Conservation (phyloP, 805 yeast species). For the Cyberlindnera maritima region DNA sequence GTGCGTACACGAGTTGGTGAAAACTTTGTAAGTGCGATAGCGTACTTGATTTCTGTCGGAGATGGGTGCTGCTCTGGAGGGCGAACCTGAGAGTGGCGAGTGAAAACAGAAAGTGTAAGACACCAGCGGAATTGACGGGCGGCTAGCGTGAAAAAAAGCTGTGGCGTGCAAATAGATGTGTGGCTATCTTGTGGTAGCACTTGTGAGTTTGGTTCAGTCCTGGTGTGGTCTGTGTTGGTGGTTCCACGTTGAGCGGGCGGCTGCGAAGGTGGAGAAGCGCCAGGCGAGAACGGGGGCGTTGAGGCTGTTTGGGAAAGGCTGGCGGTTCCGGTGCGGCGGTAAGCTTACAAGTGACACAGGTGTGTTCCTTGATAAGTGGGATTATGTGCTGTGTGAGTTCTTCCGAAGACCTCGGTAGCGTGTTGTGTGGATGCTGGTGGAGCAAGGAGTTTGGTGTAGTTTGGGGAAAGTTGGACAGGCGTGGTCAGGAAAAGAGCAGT, state of each 20-base stretch:
- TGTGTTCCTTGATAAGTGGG: not conserved
- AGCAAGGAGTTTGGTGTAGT: not conserved
- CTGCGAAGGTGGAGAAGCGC: conserved; percentile 1
- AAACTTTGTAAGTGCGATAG: not conserved
- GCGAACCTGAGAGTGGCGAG: not conserved
- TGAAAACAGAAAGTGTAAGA: not conserved
- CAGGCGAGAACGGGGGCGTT: not conserved
- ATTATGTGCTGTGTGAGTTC: not conserved
- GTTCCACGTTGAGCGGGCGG: not conserved
- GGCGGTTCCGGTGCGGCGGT: not conserved
- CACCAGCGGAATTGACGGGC: not conserved
- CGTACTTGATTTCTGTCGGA: not conserved
- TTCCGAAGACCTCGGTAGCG: not conserved
- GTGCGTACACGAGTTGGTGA: not conserved
- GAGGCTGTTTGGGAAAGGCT: not conserved
- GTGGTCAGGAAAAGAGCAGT: not conserved
- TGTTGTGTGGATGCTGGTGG: not conserved
- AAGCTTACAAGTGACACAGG: not conserved
- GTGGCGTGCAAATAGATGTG: not conserved
- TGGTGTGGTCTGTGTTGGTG: not conserved
- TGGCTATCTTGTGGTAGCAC: not conserved
- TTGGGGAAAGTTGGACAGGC: no score
- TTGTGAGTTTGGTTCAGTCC: no score
- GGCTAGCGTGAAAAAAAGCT: not conserved
- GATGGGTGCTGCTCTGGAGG: not conserved